Conservation (phyloP, 225 moss, liverwort and hornwort genomes). For the Anthoceros angustus region DNA sequence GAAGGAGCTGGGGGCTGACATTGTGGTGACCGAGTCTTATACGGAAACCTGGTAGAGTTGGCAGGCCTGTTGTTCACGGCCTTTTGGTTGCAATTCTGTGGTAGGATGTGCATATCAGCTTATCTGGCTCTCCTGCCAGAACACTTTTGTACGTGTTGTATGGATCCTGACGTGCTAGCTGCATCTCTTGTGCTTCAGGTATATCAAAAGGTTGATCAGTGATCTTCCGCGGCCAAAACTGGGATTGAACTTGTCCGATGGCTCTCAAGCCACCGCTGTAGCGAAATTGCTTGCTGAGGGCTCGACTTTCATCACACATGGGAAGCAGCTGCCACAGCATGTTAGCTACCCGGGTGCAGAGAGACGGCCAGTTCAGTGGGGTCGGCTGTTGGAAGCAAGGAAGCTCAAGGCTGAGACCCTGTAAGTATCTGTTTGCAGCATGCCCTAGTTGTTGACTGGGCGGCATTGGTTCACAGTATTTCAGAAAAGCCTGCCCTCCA, state of each 20-base stretch:
- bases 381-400: constrained; percentile 35
- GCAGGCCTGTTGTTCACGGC: neutral
- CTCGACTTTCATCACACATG: constrained; percentile 36
- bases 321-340: constrained; percentile 42
- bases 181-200: constrained; percentile 19
- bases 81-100: neutral
- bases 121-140: neutral
- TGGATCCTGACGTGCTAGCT: neutral
- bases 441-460: neutral
- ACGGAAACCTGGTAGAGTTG: constrained; percentile 39
- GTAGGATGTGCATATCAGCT: neutral
- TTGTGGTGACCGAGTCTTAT: constrained; percentile 53
- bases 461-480: neutral
- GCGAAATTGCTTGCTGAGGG: constrained; percentile 48
- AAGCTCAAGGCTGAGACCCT: constrained; percentile 30
- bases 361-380: constrained; percentile 42
- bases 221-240: constrained; percentile 51
- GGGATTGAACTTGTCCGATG: constrained; percentile 36
- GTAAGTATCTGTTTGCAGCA: constrained; percentile 4
- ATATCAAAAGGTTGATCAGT: constrained; percentile 52
- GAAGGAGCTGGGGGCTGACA: constrained; percentile 48
- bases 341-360: constrained; percentile 47
- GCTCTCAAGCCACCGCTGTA: constrained; percentile 53
- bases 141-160: neutral
- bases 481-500: neutral